A percentile compares a stretch with the other conserved stretches of the same genome.
Conservation (phyloP, 495 filamentous ascomycete genomes). For the Daldinia caldariorum region DNA sequence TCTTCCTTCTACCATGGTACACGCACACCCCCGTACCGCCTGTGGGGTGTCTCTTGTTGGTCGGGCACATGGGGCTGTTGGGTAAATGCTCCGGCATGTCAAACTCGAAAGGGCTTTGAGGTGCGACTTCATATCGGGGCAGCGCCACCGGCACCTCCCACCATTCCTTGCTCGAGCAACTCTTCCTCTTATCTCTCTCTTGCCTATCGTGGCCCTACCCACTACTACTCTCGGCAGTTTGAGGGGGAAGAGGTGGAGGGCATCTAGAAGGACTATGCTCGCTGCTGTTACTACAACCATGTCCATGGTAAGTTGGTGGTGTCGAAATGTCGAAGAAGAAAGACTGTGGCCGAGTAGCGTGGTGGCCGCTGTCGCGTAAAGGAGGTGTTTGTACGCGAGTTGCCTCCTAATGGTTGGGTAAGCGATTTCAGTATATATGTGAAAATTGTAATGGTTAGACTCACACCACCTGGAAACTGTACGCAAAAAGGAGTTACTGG, state of each 20-base stretch:
- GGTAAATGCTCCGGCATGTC: constrained; percentile 72
- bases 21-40: constrained; percentile 66
- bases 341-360: constrained; percentile 48
- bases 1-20: constrained; percentile 48
- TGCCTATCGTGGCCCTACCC: constrained; percentile 29
- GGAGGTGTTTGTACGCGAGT: constrained; percentile 60
- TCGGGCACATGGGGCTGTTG: constrained; percentile 70
- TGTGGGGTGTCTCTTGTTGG: constrained; percentile 63
- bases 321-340: constrained; percentile 61
- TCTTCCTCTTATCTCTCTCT: constrained; percentile 22
- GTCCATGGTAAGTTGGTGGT: constrained; percentile 11
- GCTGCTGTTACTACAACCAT: background rate
- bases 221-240: constrained; percentile 16
- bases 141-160: constrained; percentile 45
- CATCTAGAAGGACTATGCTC: background rate
- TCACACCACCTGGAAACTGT: constrained; percentile 46
- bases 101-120: constrained; percentile 55
- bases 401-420: constrained; percentile 52
- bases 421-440: background rate
- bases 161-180: constrained; percentile 41
- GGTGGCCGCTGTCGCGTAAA: constrained; percentile 42
- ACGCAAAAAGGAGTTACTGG: constrained; percentile 11
- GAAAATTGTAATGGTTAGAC: constrained; percentile 21
- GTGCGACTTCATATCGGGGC: constrained; percentile 18
- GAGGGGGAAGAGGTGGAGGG: background rate